Evolutionary conservation across 73 alveolate genomes (phyloP).

Genomic region (Blepharisma stoltei): DNA sequence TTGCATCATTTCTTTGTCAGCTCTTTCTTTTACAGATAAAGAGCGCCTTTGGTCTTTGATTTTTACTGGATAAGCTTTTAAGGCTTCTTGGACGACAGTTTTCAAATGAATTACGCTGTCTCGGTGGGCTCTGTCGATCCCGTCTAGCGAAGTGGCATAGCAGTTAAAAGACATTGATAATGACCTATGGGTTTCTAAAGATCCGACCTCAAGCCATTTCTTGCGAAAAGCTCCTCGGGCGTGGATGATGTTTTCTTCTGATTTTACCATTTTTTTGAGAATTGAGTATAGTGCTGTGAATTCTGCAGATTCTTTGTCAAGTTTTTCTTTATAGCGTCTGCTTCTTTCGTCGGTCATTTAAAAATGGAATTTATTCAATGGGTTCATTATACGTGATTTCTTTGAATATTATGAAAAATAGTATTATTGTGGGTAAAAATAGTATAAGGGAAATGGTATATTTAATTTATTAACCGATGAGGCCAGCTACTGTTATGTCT

Average conservation of each 20-base stretch:
- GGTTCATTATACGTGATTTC: no score
- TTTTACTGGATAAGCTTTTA: constrained; percentile 12
- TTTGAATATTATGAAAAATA: no score
- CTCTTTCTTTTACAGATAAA: neutral
- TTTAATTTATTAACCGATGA: no score
- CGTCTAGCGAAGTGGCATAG: neutral
- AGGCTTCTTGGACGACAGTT: neutral
- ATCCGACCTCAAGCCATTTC: constrained; percentile 12
- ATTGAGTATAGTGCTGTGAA: neutral
- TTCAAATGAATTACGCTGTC: neutral
- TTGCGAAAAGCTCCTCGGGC: neutral
- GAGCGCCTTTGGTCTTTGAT: constrained; percentile 28
- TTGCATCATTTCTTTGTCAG: neutral
- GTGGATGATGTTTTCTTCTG: constrained; percentile 25
- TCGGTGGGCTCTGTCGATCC: neutral
- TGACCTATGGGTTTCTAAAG: neutral
- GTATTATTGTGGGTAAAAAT: no score
- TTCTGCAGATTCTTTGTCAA: neutral
- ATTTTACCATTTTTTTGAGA: constrained; percentile 11
- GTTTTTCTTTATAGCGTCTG: constrained; percentile 3
- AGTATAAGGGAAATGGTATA: no score
- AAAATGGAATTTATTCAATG: no score
- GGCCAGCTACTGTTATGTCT: no score
- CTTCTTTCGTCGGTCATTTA: neutral
- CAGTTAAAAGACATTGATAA: neutral